Conservation (phyloP, 2,329 filamentous ascomycete genomes). For the Botrytis galanthina region DNA sequence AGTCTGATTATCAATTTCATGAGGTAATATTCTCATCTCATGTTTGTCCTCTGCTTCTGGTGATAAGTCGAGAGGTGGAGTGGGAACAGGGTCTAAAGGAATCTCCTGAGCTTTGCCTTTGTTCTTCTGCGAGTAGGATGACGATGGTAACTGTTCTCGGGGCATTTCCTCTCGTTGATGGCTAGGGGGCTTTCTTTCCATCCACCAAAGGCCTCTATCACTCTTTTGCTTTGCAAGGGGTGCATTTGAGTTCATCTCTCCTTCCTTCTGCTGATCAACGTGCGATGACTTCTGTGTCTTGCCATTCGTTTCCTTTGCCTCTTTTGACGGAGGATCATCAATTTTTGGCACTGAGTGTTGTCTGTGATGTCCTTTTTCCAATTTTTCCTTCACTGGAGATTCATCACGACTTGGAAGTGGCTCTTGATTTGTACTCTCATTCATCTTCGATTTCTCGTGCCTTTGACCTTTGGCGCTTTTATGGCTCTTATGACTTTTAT, state of each 20-base stretch:
- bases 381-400: constrained; percentile 2
- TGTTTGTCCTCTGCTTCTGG: background rate
- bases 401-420: constrained; percentile 5
- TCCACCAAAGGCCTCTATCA: constrained; percentile 19
- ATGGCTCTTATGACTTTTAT: constrained; percentile 14
- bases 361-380: constrained; percentile 9
- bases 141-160: constrained; percentile 3
- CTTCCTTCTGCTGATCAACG: background rate
- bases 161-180: constrained; percentile 2
- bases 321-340: background rate
- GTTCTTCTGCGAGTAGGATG: constrained; percentile 4
- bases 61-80: constrained; percentile 6
- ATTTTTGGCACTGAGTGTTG: background rate
- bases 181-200: constrained; percentile 12
- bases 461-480: background rate
- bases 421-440: constrained; percentile 10
- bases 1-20: constrained; percentile 4
- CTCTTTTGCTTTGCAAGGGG: constrained; percentile 17
- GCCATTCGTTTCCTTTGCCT: background rate
- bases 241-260: background rate
- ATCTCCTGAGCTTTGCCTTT: constrained; percentile 7
- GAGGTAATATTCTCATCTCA: constrained; percentile 6
- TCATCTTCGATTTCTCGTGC: constrained; percentile 13
- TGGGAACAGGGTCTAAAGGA: background rate
- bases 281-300: background rate